Base-by-base conservation (phyloP, 768 basidiomycete genomes). In the Lentinula sp. region DNA sequence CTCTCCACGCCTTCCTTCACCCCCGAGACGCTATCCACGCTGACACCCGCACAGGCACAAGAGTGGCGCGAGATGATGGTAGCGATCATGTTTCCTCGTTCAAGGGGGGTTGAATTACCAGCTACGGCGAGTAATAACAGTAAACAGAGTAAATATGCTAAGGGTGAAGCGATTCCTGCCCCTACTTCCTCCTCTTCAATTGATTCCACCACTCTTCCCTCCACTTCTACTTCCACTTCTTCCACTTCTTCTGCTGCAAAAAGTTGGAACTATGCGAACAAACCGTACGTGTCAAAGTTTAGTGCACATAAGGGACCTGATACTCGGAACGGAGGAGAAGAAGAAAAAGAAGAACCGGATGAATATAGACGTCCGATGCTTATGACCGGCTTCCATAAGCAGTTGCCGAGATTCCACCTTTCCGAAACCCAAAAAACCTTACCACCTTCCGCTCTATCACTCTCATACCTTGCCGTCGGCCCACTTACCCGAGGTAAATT, bases 51-150 rank as follows among this genome's bases (percentile, higher is more conserved):
- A 16, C 67, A 74, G 12, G 84, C 85, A 1, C 77, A 86, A 45
- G 79, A 79, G 55, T 90, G 85, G 81, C 77, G 85, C 42, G 72
- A 69, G 20, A 66, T 80, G 15, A 70, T 86, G 60, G 67, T 90
- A 52, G 69, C 77, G 28, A 70, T 72, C n/a, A 90, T 90, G 85
- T 90, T 91, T 66, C 83, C 85, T 37, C 76, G 70, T 6, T 75
- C 78, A 57, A 48, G n/a, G 23, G 35, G 28, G 3, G 28, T 28
- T 28, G 28, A 28, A 28, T 28, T 28, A 28, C 20, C 18, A 53
- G 78, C 60, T 43, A 20, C 23, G 35, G 16, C 18, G 54, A 63
- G 51, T 60, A 70, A 64, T 3, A 28, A 28, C 3, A 28, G 28
- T 28, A 3, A 28, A 28, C 28, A 28, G 28, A 28, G 28, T 28